Evolutionary conservation across 2,329 filamentous ascomycete genomes (phyloP).

Genomic region (Huntiella bhutanensis): DNA sequence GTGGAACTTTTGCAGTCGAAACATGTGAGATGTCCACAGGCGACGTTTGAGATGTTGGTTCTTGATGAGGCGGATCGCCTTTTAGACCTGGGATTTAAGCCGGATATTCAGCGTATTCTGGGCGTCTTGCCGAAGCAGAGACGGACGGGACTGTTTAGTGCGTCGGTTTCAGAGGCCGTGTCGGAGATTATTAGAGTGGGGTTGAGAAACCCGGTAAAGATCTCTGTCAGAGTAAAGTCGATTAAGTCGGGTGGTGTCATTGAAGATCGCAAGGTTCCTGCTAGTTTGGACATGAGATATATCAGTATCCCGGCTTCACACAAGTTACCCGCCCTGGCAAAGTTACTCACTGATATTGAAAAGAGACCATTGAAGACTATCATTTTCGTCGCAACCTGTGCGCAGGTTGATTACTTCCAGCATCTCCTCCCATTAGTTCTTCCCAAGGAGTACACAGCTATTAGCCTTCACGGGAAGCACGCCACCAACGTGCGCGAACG

Average conservation of each 20-base stretch:
- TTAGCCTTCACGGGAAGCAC: constrained; percentile 84
- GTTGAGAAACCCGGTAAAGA: constrained; percentile 81
- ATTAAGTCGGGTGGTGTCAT: constrained; percentile 42
- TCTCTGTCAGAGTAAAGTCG: constrained; percentile 79
- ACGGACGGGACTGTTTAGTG: constrained; percentile 83
- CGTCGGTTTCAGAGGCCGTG: constrained; percentile 88
- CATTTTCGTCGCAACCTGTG: constrained; percentile 83
- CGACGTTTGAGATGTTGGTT: constrained; percentile 78
- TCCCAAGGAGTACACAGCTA: constrained; percentile 45
- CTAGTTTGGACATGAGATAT: constrained; percentile 84
- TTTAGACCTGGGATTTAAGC: constrained; percentile 84
- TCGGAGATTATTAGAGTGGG: constrained; percentile 84
- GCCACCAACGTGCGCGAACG: constrained; percentile 70
- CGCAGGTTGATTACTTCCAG: constrained; percentile 86
- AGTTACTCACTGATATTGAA: constrained; percentile 50
- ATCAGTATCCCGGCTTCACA: constrained; percentile 55
- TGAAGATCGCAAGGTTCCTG: constrained; percentile 74
- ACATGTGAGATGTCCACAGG: constrained; percentile 73
- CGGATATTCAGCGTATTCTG: constrained; percentile 72
- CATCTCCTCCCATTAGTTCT: constrained; percentile 58
- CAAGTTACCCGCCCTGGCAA: constrained; percentile 57
- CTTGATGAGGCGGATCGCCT: constrained; percentile 89
- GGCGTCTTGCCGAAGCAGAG: constrained; percentile 76
- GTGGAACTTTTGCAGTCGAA: constrained; percentile 72
- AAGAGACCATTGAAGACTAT: constrained; percentile 68